A percentile compares a stretch with the other conserved stretches of the same genome.
These are phyloP conservation scores for Coemansia sp. DNA, from an alignment of 192 early-diverging fungal species.

Conservation along the genomic window DNA sequence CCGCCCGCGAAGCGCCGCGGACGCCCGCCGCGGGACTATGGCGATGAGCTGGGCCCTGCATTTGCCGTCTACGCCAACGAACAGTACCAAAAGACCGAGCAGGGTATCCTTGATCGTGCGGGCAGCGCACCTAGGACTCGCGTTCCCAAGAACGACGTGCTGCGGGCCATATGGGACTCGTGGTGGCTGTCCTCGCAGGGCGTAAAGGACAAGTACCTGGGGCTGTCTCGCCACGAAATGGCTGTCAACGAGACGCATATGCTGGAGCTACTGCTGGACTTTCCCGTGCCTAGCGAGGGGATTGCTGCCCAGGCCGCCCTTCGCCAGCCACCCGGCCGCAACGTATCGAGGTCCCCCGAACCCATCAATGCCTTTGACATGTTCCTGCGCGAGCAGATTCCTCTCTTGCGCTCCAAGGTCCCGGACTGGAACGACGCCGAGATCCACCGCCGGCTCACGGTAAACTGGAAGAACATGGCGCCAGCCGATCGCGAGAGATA, in stretches of 20 bases:
- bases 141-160: constrained; percentile 25
- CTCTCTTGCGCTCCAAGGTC: constrained; percentile 37
- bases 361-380: constrained; percentile 16
- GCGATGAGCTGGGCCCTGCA: constrained; percentile 42
- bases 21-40: constrained; percentile 48
- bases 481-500: constrained; percentile 33
- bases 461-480: constrained; percentile 42
- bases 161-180: constrained; percentile 34
- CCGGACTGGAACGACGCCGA: constrained; percentile 47
- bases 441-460: constrained; percentile 32
- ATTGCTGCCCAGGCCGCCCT: constrained; percentile 10
- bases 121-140: constrained; percentile 1
- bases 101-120: constrained; percentile 9
- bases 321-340: constrained; percentile 1
- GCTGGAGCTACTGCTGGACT: constrained; percentile 43
- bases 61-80: constrained; percentile 46
- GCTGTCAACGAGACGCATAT: constrained; percentile 35
- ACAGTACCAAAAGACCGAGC: constrained; percentile 11
- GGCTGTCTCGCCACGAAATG: constrained; percentile 41
- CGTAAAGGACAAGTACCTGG: constrained; percentile 42
- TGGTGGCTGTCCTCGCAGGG: constrained; percentile 44
- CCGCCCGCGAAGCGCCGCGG: constrained; percentile 42
- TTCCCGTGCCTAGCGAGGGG: constrained; percentile 34
- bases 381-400: constrained; percentile 41
- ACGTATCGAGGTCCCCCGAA: constrained; percentile 21